Evolutionary conservation across 768 basidiomycete species (phyloP).

Genomic region (Leccinum fibrillosum): DNA sequence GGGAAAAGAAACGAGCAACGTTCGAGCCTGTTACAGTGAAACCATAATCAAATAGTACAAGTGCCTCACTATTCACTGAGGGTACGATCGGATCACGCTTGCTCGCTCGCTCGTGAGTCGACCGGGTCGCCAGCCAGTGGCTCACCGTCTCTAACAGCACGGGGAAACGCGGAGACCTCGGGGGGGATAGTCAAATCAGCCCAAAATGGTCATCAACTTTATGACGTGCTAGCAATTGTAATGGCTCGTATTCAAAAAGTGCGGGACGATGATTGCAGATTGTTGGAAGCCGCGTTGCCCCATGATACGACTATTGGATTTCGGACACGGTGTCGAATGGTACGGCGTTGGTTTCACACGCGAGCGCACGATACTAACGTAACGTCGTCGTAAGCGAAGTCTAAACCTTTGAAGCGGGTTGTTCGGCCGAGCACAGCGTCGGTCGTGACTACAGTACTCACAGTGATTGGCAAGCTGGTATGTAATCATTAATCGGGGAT

Average conservation of each 20-base stretch:
- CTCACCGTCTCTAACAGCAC: too few species aligned
- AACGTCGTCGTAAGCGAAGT: not conserved
- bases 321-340: not conserved
- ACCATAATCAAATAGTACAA: not conserved
- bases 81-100: not conserved
- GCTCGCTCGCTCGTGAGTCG: not conserved
- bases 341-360: not conserved
- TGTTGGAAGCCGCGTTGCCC: not conserved
- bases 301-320: not conserved
- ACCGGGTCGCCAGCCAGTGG: not conserved
- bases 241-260: not conserved
- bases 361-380: not conserved
- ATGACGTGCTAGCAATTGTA: not conserved
- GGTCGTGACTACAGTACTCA: not conserved
- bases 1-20: not conserved
- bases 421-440: not conserved
- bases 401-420: not conserved
- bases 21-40: not conserved
- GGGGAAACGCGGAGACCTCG: too few species aligned
- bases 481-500: not conserved
- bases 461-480: not conserved
- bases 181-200: not conserved
- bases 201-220: not conserved
- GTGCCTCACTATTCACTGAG: too few species aligned
- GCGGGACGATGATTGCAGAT: not conserved